A percentile compares a stretch with the other conserved stretches of the same genome.
Evolutionary conservation across 495 filamentous ascomycete species (phyloP).

Genomic region (Talaromyces adpressus): DNA sequence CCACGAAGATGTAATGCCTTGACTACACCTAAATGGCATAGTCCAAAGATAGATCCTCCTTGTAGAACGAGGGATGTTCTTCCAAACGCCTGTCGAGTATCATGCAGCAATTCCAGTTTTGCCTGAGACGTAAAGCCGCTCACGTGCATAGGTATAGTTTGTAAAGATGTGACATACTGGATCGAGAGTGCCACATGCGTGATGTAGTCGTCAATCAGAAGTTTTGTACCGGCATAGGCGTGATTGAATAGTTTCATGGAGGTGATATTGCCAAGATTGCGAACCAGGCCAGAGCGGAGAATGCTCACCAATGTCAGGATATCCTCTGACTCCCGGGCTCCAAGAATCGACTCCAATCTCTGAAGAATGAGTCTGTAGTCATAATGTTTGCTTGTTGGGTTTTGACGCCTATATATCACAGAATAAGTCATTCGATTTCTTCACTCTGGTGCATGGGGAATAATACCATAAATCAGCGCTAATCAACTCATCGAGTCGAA

Average conservation of each 20-base stretch:
- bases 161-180: conserved; percentile 65
- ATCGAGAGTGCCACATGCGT: conserved; percentile 74
- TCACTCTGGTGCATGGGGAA: not conserved
- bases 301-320: conserved; percentile 69
- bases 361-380: conserved; percentile 83
- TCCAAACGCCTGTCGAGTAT: conserved; percentile 86
- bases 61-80: conserved; percentile 80
- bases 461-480: conserved; percentile 74
- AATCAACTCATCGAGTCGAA: conserved; percentile 69
- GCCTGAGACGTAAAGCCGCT: conserved; percentile 68
- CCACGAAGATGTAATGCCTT: conserved; percentile 82
- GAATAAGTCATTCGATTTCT: not conserved
- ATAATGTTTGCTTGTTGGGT: conserved; percentile 74
- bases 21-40: conserved; percentile 87
- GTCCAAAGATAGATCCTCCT: conserved; percentile 85
- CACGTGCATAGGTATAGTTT: conserved; percentile 48
- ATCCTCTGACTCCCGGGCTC: conserved; percentile 70
- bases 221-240: conserved; percentile 83
- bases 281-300: conserved; percentile 77
- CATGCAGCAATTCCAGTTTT: conserved; percentile 83
- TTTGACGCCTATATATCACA: conserved; percentile 57
- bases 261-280: conserved; percentile 88
- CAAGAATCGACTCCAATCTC: conserved; percentile 62
- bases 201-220: conserved; percentile 86
- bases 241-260: conserved; percentile 76